Conservation (phyloP, 495 filamentous ascomycete species). For the Coniosporium apollinis region DNA sequence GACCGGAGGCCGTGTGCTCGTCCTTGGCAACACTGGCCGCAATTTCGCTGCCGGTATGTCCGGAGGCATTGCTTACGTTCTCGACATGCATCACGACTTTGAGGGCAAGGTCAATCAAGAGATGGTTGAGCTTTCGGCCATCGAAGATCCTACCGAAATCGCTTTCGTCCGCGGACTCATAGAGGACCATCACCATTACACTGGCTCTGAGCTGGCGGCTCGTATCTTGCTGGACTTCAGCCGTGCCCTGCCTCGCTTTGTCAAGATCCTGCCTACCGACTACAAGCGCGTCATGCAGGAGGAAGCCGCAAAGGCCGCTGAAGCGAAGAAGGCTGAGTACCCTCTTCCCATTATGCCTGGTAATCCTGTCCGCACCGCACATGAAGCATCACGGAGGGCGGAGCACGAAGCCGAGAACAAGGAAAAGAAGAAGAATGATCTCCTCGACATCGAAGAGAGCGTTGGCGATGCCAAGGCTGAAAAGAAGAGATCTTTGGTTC, state of each 20-base stretch:
- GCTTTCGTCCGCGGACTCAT: conserved; percentile 86
- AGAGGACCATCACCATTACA: conserved; percentile 98
- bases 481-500: conserved; percentile 85
- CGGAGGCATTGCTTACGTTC: conserved; percentile 92
- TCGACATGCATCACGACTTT: conserved; percentile 89
- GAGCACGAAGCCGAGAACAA: conserved; percentile 38
- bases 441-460: conserved; percentile 92
- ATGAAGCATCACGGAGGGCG: conserved; percentile 43
- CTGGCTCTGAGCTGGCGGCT: conserved; percentile 89
- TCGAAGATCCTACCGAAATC: conserved; percentile 85
- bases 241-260: conserved; percentile 75
- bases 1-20: conserved; percentile 87
- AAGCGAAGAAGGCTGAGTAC: conserved; percentile 71
- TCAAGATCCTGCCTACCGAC: conserved; percentile 90
- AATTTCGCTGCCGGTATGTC: conserved; percentile 99
- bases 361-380: conserved; percentile 28
- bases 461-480: conserved; percentile 69
- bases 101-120: conserved; percentile 90
- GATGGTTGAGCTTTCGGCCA: conserved; percentile 85
- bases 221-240: conserved; percentile 95
- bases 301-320: conserved; percentile 69
- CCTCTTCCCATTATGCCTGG: conserved; percentile 64
- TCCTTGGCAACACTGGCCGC: conserved; percentile 85
- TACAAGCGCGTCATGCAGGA: conserved; percentile 91
- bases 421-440: conserved; percentile 53